Base-by-base conservation (phyloP, 2,329 filamentous ascomycete genomes). In the Ascomycota sp. region DNA sequence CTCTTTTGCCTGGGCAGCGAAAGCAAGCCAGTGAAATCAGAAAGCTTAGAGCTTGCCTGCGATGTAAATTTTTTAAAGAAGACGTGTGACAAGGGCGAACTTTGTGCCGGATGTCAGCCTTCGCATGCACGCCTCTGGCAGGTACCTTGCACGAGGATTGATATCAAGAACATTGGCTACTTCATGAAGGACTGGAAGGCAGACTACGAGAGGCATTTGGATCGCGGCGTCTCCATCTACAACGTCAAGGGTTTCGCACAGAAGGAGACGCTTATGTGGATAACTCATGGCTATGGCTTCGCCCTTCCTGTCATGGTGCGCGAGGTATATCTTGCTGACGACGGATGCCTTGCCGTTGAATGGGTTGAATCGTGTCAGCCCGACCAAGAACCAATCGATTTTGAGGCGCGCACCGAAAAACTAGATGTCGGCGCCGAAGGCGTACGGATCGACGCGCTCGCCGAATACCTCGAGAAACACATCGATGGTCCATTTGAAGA, bases 161-260 rank as follows among this genome's bases (percentile, higher is more conserved):
- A 94, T 53, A 95, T 95, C 63, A 94, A 93, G 66, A 86, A 95
- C 45, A 92, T 95, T 45, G 80, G 74, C 26, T 93, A 91, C 55
- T 95, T 95, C 63, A 89, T 94, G 80, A 94, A 94, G 63, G 86
- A 94, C 54, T 95, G 85, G 85, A 92, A 86, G 57, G 85, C 83
- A 27, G 86, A 95, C 52, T 93, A 89, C 44, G 83, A 93, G 57
- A 76, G 83, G 42, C 85, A 94, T 49, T 69, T 89, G 41, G 78
- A 71, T 38, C 71, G 80, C 33, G 81, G 80, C 32, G 82, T 94
- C 48, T 91, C 83, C 2, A 77, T 93, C 29, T 85, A 78, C 54
- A 94, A 94, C 47, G 89, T 94, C 59, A 93, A 92, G 61, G 85
- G 85, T 30, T 75, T 75, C 38, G 58, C 69, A 10, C 60, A 64